phyloP scores from a whole-genome alignment of 78 protist species.

The Dictyostelium citrinum region DNA sequence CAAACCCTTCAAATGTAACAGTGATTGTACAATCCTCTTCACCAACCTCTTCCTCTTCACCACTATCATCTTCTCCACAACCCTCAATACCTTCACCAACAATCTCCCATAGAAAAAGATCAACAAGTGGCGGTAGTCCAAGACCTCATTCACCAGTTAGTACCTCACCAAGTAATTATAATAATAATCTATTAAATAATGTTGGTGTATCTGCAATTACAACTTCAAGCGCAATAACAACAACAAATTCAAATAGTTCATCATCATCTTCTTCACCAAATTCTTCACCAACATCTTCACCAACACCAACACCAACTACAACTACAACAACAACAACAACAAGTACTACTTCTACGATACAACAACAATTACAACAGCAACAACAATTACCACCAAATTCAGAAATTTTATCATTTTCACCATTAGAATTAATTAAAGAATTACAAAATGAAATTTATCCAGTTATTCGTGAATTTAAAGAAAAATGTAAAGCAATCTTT shows the following conservation, averaged over 20 bases:
- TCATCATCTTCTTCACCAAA: background rate
- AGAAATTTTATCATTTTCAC: constrained; percentile 21
- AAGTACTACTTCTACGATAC: no score
- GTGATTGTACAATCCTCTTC: background rate
- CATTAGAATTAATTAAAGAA: constrained; percentile 30
- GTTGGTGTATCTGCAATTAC: background rate
- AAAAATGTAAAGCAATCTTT: constrained; percentile 4
- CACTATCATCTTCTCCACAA: background rate
- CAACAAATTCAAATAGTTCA: no score
- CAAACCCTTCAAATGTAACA: background rate
- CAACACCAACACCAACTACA: background rate
- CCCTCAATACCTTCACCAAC: background rate
- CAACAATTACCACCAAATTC: background rate
- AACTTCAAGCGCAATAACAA: background rate
- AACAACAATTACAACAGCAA: background rate
- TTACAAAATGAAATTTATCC: constrained; percentile 54
- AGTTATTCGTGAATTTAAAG: constrained; percentile 16
- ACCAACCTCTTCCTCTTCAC: background rate
- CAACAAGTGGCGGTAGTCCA: constrained; percentile 1
- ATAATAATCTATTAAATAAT: background rate
- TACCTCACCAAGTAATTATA: background rate
- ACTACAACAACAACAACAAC: background rate
- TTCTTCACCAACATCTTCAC: background rate
- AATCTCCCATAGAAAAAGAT: background rate
- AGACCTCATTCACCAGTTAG: background rate